These are phyloP conservation scores for Arabidopsis thaliana DNA, from an alignment of 345 rosid genomes.

Conservation along the genomic window DNA sequence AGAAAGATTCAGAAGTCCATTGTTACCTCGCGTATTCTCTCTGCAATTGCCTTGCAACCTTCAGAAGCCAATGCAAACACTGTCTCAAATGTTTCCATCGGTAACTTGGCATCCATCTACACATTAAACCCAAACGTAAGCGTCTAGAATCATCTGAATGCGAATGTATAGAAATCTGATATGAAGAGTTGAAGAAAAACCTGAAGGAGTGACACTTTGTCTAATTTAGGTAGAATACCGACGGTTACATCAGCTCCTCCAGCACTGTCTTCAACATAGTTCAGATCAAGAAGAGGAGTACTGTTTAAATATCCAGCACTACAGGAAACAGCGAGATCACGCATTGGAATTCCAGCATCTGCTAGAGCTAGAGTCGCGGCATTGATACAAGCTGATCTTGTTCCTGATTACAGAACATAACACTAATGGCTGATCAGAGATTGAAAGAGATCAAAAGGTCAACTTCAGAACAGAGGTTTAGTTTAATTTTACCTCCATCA, in stretches of 20 bases:
- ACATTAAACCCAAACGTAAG: neutral
- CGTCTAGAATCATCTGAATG: neutral
- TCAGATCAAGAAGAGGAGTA: slow-evolving; percentile 87
- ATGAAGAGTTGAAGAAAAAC: slow-evolving; percentile 45
- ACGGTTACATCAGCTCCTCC: slow-evolving; percentile 98
- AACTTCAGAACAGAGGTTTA: neutral
- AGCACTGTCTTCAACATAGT: slow-evolving; percentile 93
- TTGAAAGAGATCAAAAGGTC: neutral
- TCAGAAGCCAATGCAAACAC: slow-evolving; percentile 84
- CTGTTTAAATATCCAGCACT: slow-evolving; percentile 93
- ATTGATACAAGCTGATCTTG: slow-evolving; percentile 96
- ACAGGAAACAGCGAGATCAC: slow-evolving; percentile 89
- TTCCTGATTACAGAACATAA: slow-evolving; percentile 53
- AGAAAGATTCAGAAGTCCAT: slow-evolving; percentile 12
- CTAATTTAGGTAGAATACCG: slow-evolving; percentile 79
- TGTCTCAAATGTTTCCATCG: slow-evolving; percentile 76
- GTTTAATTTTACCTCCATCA: slow-evolving; percentile 74
- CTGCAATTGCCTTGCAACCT: slow-evolving; percentile 92
- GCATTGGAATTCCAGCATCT: slow-evolving; percentile 99
- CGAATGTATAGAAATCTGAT: slow-evolving; percentile 1
- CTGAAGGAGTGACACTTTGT: slow-evolving; percentile 98
- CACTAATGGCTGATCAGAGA: slow-evolving; percentile 13
- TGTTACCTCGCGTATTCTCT: slow-evolving; percentile 69
- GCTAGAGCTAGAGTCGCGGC: slow-evolving; percentile 97
- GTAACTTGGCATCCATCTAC: slow-evolving; percentile 94